Percentiles rank a stretch among this genome's conserved stretches.
Conservation (phyloP, 2,329 filamentous ascomycete species). For the Hypoxylon sp. region DNA sequence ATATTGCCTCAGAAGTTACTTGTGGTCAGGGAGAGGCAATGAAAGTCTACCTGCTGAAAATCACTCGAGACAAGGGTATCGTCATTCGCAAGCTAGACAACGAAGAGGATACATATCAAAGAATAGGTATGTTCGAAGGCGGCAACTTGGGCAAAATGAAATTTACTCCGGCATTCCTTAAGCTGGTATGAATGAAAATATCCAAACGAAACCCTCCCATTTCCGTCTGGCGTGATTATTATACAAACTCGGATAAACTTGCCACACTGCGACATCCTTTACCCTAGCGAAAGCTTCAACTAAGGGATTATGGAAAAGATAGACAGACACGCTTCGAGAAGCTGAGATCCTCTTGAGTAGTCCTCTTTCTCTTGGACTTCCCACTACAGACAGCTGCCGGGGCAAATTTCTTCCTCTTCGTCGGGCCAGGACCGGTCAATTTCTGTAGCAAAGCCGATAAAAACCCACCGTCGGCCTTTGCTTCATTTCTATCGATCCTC, state of each 20-base stretch:
- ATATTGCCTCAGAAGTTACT: background rate
- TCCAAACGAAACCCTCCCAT: background rate
- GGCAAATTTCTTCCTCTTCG: background rate
- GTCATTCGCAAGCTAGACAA: background rate
- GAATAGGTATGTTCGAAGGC: background rate
- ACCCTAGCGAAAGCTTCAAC: background rate
- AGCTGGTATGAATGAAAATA: background rate
- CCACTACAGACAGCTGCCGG: background rate
- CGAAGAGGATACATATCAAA: conserved; percentile 1
- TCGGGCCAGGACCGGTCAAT: conserved; percentile 13
- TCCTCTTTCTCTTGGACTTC: conserved; percentile 21
- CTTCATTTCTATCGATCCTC: conserved; percentile 37
- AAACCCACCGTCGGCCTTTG: conserved; percentile 41
- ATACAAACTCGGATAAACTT: background rate
- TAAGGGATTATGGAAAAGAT: background rate
- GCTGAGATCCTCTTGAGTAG: background rate
- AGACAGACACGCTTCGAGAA: conserved; percentile 16
- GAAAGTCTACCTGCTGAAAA: background rate
- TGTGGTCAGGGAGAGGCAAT: background rate
- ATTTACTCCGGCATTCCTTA: background rate
- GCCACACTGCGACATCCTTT: background rate
- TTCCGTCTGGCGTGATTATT: background rate
- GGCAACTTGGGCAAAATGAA: too few relatives aligned
- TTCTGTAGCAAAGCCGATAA: conserved; percentile 44
- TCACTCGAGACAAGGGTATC: background rate